Conservation (phyloP, 148 eudicot species). For the Fagopyrum tataricum region DNA sequence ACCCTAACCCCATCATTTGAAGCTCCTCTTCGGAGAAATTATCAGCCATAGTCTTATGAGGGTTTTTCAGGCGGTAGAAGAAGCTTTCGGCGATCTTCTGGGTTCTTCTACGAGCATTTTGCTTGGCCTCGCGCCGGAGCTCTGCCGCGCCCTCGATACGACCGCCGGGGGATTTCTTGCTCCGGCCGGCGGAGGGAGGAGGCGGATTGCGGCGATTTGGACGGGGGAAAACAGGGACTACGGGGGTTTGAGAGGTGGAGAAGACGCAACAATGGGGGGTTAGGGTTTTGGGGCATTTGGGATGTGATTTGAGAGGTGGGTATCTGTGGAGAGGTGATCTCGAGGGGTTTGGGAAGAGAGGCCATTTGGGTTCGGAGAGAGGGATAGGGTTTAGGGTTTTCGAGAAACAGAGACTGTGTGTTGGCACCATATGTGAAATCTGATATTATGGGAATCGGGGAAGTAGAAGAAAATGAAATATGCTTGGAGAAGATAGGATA, state of each 20-base stretch:
- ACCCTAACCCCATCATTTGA: constrained; percentile 86
- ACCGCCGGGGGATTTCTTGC: constrained; percentile 53
- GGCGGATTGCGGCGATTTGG: constrained; percentile 22
- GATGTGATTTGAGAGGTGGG: constrained; percentile 22
- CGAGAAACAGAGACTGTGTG: constrained; percentile 40
- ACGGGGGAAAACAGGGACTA: constrained; percentile 14
- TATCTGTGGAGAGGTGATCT: constrained; percentile 21
- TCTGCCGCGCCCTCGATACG: constrained; percentile 66
- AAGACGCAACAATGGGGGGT: constrained; percentile 15
- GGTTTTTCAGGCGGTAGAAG: constrained; percentile 81
- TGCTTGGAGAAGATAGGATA: background rate
- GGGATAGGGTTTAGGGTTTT: constrained; percentile 53
- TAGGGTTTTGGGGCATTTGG: constrained; percentile 6
- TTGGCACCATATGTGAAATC: constrained; percentile 23
- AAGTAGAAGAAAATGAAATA: background rate
- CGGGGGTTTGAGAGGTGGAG: constrained; percentile 18
- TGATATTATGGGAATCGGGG: background rate
- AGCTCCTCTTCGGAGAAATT: constrained; percentile 88
- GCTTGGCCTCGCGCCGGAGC: constrained; percentile 61
- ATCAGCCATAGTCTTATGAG: constrained; percentile 64
- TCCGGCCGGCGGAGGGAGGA: constrained; percentile 72
- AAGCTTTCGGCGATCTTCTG: constrained; percentile 60
- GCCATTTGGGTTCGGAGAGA: constrained; percentile 27
- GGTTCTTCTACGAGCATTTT: constrained; percentile 52
- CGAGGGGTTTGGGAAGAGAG: constrained; percentile 22